Percentiles rank a stretch among this genome's conserved stretches.
phyloP scores from a whole-genome alignment of 1,284 basidiomycete species.

The Ceratobasidium sp. region DNA sequence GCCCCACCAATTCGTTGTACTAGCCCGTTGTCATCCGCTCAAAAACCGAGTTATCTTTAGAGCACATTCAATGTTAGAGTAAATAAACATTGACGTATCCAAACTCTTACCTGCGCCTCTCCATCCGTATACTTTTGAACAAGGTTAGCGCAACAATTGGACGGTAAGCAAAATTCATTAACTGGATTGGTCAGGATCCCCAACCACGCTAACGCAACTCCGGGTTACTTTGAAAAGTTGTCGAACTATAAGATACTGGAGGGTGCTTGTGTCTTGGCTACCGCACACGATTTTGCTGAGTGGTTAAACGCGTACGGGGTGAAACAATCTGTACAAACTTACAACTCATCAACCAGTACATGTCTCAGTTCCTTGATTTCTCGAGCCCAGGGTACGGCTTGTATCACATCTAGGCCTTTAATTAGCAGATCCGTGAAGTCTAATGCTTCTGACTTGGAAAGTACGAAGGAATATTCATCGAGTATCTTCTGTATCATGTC shows the following conservation, averaged over 20 bases:
- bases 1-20: not conserved
- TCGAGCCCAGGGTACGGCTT: constrained; percentile 52
- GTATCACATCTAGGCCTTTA: constrained; percentile 76
- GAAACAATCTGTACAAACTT: constrained; percentile 47
- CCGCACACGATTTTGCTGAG: constrained; percentile 41
- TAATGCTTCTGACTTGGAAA: constrained; percentile 71
- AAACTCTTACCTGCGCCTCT: constrained; percentile 63
- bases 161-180: constrained; percentile 41
- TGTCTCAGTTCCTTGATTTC: constrained; percentile 71
- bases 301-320: constrained; percentile 18
- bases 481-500: constrained; percentile 64
- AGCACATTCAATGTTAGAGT: constrained; percentile 59
- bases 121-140: constrained; percentile 80
- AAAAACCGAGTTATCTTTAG: constrained; percentile 70
- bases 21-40: constrained; percentile 73
- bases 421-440: constrained; percentile 91
- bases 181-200: constrained; percentile 93
- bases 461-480: constrained; percentile 68
- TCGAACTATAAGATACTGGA: constrained; percentile 83
- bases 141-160: not conserved
- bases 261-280: constrained; percentile 87
- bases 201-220: constrained; percentile 79
- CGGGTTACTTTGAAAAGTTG: constrained; percentile 64
- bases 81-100: constrained; percentile 51
- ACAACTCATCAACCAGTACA: constrained; percentile 93